phyloP scores from a whole-genome alignment of 2,329 filamentous ascomycete species.

The Aspergillus sp. region DNA sequence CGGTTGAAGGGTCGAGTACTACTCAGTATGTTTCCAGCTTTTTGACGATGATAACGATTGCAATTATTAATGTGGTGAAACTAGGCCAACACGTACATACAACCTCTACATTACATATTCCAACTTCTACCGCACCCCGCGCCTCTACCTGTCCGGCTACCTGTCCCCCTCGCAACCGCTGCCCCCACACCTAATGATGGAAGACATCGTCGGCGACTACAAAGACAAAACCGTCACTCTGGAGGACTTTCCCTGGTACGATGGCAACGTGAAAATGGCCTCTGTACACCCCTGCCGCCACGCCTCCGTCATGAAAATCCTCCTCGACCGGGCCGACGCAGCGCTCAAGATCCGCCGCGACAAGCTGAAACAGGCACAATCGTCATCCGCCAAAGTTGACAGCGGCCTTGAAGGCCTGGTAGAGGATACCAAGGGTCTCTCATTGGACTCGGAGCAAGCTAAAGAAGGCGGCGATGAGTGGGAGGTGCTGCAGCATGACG shows the following conservation, averaged over 20 bases:
- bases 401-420: constrained; percentile 78
- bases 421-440: constrained; percentile 63
- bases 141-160: constrained; percentile 92
- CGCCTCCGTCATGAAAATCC: constrained; percentile 93
- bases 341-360: constrained; percentile 82
- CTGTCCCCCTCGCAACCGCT: constrained; percentile 70
- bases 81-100: constrained; percentile 80
- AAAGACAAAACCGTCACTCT: constrained; percentile 98
- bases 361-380: constrained; percentile 57
- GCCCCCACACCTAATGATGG: constrained; percentile 82
- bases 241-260: constrained; percentile 94
- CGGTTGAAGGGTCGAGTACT: constrained; percentile 42
- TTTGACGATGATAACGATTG: not conserved
- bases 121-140: constrained; percentile 91
- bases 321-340: constrained; percentile 90
- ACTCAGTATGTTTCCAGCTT: constrained; percentile 45
- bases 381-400: constrained; percentile 36
- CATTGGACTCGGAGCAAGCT: constrained; percentile 45
- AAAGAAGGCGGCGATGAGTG: constrained; percentile 51
- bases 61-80: constrained; percentile 4
- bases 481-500: constrained; percentile 53
- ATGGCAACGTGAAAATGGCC: constrained; percentile 87
- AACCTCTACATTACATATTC: constrained; percentile 98
- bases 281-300: constrained; percentile 97
- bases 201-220: constrained; percentile 93